These are phyloP conservation scores for Geranium brycei DNA, from an alignment of 345 rosid genomes.

Conservation along the genomic window DNA sequence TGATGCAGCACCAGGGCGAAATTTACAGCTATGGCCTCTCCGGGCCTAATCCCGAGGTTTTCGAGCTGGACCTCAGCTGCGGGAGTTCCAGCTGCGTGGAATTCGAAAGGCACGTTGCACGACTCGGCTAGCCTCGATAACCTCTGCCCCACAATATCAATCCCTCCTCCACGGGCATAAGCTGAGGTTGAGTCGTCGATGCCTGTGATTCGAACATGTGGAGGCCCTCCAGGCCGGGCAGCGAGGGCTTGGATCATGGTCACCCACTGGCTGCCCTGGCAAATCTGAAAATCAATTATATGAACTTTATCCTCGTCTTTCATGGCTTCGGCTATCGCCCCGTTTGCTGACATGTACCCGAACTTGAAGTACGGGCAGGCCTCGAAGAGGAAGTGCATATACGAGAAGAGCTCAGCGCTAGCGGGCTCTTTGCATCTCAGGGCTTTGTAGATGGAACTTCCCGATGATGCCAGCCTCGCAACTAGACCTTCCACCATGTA, in stretches of 20 bases:
- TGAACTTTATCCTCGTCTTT: slow-evolving; percentile 61
- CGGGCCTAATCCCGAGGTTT: slow-evolving; percentile 45
- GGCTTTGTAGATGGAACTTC: slow-evolving; percentile 73
- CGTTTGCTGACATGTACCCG: slow-evolving; percentile 85
- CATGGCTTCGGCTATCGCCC: slow-evolving; percentile 91
- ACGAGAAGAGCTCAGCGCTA: slow-evolving; percentile 61
- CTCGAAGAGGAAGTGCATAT: slow-evolving; percentile 81
- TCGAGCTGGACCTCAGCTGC: slow-evolving; percentile 52
- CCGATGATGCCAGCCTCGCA: slow-evolving; percentile 65
- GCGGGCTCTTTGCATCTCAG: slow-evolving; percentile 81
- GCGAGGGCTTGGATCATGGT: slow-evolving; percentile 88
- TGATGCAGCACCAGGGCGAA: slow-evolving; percentile 77
- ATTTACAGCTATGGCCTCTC: slow-evolving; percentile 77
- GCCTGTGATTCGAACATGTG: slow-evolving; percentile 63
- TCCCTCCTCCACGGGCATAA: slow-evolving; percentile 77
- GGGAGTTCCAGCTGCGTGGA: slow-evolving; percentile 42
- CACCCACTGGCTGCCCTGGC: slow-evolving; percentile 87
- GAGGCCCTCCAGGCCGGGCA: slow-evolving; percentile 79
- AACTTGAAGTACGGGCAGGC: slow-evolving; percentile 93
- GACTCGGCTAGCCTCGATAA: slow-evolving; percentile 55
- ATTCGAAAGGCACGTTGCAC: slow-evolving; percentile 75
- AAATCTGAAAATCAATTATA: slow-evolving; percentile 74
- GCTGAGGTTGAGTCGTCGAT: slow-evolving; percentile 77
- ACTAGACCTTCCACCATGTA: slow-evolving; percentile 86
- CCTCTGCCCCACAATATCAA: slow-evolving; percentile 65